Evolutionary conservation across 176 grass and related monocot genomes (phyloP).

Genomic region (Oryza officinalis): DNA sequence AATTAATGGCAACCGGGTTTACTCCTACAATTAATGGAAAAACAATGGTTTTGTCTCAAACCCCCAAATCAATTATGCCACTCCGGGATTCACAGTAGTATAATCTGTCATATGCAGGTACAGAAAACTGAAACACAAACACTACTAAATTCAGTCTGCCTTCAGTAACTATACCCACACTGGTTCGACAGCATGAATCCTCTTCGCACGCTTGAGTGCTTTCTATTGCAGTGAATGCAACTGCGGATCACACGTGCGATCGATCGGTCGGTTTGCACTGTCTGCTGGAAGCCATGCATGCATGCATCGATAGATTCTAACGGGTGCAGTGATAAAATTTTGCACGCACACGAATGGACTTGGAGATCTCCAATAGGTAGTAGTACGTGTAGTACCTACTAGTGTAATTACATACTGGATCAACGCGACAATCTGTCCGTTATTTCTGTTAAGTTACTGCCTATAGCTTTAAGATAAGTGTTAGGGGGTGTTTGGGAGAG

Average conservation of each 20-base stretch:
- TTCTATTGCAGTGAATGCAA: background rate
- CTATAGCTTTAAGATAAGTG: too few relatives aligned
- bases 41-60: background rate
- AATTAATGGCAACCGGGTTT: conserved; percentile 15
- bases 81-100: background rate
- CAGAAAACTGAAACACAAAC: background rate
- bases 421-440: background rate
- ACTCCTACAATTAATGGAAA: background rate
- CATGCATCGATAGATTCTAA: background rate
- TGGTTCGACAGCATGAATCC: background rate
- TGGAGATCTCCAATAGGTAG: too few relatives aligned
- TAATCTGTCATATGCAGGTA: background rate
- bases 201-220: background rate
- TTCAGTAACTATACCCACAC: background rate
- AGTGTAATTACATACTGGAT: too few relatives aligned
- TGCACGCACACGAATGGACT: background rate
- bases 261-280: conserved; percentile 2
- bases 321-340: background rate
- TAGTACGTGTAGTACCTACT: too few relatives aligned
- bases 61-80: background rate
- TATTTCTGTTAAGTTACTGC: background rate
- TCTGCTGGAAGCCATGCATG: background rate
- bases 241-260: conserved; percentile 19
- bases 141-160: background rate
- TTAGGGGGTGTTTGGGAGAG: too few relatives aligned